Evolutionary conservation across 1,284 basidiomycete genomes (phyloP), one percentile per base, ranked within the genome.

Genomic region (Coniferiporia sulphurascens): DNA sequence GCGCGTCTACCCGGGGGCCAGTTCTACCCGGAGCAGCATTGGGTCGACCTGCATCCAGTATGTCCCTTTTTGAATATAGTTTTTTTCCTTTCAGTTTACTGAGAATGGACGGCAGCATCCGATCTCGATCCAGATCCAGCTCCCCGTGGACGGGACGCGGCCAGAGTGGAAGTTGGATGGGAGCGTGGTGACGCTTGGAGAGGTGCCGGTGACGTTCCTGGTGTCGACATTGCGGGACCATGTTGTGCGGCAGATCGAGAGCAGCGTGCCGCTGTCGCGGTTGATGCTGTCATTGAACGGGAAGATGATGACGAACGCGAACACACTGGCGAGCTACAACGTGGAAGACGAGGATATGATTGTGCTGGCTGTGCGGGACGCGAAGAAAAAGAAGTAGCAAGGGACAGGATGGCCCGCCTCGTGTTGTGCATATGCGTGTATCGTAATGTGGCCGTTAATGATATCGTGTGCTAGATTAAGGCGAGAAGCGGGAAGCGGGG

Each of bases 161-260:
- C 87, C 93, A 0, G 93, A 95, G 72, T 95, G 90, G 91, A 93
- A 94, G 68, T 79, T 97, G 58, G 85, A 96, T 67, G 95, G 95
- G 0, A 79, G 78, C 54, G 74, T 86, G 44, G 82, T 95, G 58
- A 83, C 82, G 7, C 79, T 98, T 56, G 80, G 85, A 1, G 93
- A 95, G 62, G 73, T 96, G 35, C 88, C 91, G 3, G 81, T 95
- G 66, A 91, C 83, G 59, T 74, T 91, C 50, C 76, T 94, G 52
- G 89, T 96, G 58, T 92, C 91, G 13, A 89, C 91, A 4, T 76
- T 98, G 22, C 86, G 95, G 58, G 94, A 96, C 70, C 85, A 91
- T 55, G 91, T 96, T 59, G 76, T 90, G 65, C 82, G 85, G 64
- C 80, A 85, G 51, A 86, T 89, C 22, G 89, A 86, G 60, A 90